Conservation (phyloP, 2,329 filamentous ascomycete species). For the Sclerotinia nivalis region DNA sequence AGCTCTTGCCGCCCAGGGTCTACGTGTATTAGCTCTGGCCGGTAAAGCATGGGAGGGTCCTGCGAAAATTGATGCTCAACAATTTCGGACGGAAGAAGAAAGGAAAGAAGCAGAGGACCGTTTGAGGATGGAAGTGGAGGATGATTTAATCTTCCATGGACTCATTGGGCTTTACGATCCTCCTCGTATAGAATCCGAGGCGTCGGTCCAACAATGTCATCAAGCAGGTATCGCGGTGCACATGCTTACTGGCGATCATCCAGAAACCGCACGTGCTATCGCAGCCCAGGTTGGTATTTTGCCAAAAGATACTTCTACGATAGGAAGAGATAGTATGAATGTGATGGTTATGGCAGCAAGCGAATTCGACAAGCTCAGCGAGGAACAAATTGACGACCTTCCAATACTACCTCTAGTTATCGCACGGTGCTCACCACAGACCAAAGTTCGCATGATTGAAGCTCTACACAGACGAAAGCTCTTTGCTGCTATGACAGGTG, state of each 20-base stretch:
- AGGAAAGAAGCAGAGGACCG: no score
- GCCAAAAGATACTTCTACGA: slow-evolving; percentile 58
- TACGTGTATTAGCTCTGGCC: slow-evolving; percentile 69
- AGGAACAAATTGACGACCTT: slow-evolving; percentile 73
- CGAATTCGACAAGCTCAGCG: slow-evolving; percentile 75
- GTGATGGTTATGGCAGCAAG: slow-evolving; percentile 73
- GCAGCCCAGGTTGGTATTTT: slow-evolving; percentile 78
- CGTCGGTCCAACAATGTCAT: slow-evolving; percentile 60
- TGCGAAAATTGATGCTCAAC: slow-evolving; percentile 41
- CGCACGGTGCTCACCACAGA: slow-evolving; percentile 80
- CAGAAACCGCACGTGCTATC: slow-evolving; percentile 75
- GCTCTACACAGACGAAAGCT: slow-evolving; percentile 60
- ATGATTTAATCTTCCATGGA: slow-evolving; percentile 71
- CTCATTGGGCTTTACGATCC: slow-evolving; percentile 60
- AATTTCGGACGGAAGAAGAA: slow-evolving; percentile 29
- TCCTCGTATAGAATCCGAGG: slow-evolving; percentile 57
- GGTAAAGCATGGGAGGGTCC: slow-evolving; percentile 42
- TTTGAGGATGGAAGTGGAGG: slow-evolving; percentile 64
- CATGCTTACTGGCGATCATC: slow-evolving; percentile 84
- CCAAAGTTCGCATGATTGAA: slow-evolving; percentile 89
- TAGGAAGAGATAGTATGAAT: slow-evolving; percentile 63
- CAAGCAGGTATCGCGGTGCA: slow-evolving; percentile 70
- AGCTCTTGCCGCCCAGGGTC: slow-evolving; percentile 62
- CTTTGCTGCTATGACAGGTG: slow-evolving; percentile 54
- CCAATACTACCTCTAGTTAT: slow-evolving; percentile 78